Base-by-base conservation (phyloP, 768 basidiomycete species). In the Calvatia gigantea region DNA sequence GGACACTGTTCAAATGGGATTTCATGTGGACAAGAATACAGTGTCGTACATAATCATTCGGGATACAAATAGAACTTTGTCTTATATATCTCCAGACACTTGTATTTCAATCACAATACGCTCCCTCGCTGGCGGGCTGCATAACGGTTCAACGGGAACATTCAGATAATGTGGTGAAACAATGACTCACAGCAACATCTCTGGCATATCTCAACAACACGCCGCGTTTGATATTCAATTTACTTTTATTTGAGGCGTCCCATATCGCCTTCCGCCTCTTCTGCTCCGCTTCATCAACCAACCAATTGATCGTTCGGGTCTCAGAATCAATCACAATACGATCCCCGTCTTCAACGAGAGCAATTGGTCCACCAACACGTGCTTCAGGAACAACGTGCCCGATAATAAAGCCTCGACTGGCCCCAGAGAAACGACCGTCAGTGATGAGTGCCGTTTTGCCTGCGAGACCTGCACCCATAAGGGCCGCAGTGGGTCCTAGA, bases 371-470 rank as follows among this genome's bases (percentile, higher is more conserved):
- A 51, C 91, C 91, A 25, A 89, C 72, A 29, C 80, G 81, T 17
- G 91, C 91, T 68, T 81, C 80, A 19, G 80, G 80, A 6, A 80
- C 78, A 12, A 80, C 78, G 56, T 81, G 80, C 1, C 80, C 91
- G 70, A 76, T 76, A 49, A 80, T 78, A 65, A 77, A 80, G 9
- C 76, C 77, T 41, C 72, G 68, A 60, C 72, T 89, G 2, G 91
- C 92, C 14, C 92, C 92, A 17, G 88, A 90, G 78, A 94, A 94
- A 15, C 92, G 83, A 46, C 92, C 92, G 66, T 95, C 92, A 0
- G 92, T 95, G 60, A 95, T 86, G 47, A 95, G 76, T 1, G 89
- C 89, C 2, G 89, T 91, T 29, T 84, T 84, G 44, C 81, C 80
- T 39, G 86, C 83, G 23, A 95, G 75, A 25, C 92, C 91, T 44